Conservation (phyloP, 306 rosid species). For the Prunus salicina region DNA sequence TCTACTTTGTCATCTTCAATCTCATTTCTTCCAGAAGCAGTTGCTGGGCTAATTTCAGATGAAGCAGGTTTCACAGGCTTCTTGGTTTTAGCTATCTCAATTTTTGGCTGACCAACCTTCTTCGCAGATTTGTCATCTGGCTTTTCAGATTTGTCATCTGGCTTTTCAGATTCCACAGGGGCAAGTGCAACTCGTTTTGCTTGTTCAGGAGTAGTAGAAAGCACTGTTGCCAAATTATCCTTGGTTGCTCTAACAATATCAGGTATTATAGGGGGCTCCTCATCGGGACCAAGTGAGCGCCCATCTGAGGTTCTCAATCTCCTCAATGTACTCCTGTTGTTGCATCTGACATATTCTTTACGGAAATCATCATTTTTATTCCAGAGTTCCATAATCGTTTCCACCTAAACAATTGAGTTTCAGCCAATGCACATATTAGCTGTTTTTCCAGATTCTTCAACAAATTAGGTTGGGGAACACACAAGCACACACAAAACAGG, state of each 20-base stretch:
- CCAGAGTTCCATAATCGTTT: constrained; percentile 62
- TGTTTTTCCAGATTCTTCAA: neutral
- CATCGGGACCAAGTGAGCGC: constrained; percentile 75
- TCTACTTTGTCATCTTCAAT: constrained; percentile 39
- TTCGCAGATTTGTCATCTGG: constrained; percentile 33
- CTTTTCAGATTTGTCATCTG: constrained; percentile 38
- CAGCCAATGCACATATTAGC: constrained; percentile 15
- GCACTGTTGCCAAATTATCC: constrained; percentile 27
- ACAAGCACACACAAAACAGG: neutral
- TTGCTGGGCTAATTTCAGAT: constrained; percentile 25
- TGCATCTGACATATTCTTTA: constrained; percentile 60
- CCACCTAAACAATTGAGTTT: constrained; percentile 48
- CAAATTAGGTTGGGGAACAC: neutral
- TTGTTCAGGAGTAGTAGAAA: constrained; percentile 39
- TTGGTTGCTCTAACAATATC: constrained; percentile 30
- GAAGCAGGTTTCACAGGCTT: constrained; percentile 40
- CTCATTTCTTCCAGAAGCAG: constrained; percentile 42
- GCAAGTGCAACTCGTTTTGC: constrained; percentile 27
- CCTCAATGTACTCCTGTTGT: constrained; percentile 76
- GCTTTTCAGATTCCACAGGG: constrained; percentile 29
- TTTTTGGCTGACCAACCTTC: constrained; percentile 36
- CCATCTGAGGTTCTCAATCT: constrained; percentile 81
- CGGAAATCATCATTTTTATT: constrained; percentile 63
- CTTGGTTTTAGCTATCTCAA: constrained; percentile 34
- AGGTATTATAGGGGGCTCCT: constrained; percentile 68